Base-by-base conservation (phyloP, 192 early-diverging fungal species). In the Martensiomyces pterosporus region DNA sequence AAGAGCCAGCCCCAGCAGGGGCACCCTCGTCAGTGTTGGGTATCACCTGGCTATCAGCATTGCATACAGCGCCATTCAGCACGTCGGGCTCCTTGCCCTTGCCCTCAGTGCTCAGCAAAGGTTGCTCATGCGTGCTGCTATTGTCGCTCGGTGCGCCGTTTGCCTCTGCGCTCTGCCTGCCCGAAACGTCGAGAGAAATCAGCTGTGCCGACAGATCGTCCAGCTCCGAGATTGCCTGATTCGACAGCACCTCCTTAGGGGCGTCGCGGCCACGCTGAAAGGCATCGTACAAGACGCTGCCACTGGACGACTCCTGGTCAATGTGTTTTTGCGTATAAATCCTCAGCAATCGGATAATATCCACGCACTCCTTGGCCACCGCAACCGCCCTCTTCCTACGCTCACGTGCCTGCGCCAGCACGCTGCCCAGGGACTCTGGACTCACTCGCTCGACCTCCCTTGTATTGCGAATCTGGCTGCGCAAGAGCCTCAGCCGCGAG, bases 341-440 rank as follows among this genome's bases (percentile, higher is more conserved):
- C 24, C 53, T 51, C 24, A 74, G 47, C 49, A 66, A 14, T 10
- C 34, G 46, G 14, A 65, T 74, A 14, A 66, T 60, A 15, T 60
- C 61, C 0, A 74, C 46, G 14, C 70, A 74, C 24, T 74, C 63
- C 6, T 48, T 39, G 9, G 69, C 61, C 2, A 73, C 69, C 0
- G 45, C 27, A 3, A 47, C 58, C 1, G 58, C 52, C 17, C 40
- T 48, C 4, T 15, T 34, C 6, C 69, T 38, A n/a, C 57, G 52
- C 18, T 64, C 55, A 7, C 47, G 47, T 9, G 46, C 46, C 12
- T 36, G 52, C 0, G 57, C 41, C 4, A 50, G 6, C 3, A 39
- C 43, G 36, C 49, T 46, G 37, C 43, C 33, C 9, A 43, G 44
- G 23, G 27, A 36, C 4, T 19, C 25, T 0, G 49, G 29, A 0